Base-by-base conservation (phyloP, 78 protist species). In the Pigoraptor vietnamica region DNA sequence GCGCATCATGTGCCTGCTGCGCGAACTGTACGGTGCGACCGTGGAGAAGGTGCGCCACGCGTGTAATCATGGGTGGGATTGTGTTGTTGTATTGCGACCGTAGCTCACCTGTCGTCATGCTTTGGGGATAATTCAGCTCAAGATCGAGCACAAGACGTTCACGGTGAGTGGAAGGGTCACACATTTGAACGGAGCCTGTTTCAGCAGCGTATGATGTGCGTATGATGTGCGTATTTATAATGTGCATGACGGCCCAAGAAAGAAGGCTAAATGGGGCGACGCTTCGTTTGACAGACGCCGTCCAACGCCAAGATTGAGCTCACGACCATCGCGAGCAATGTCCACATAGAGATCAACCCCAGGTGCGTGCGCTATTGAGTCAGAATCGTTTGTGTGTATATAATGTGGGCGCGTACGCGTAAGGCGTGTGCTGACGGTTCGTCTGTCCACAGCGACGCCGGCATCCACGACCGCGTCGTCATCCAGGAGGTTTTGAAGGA, bases 261-360 rank as follows among this genome's bases (percentile, higher is more conserved):
- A n/a, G n/a, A n/a, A n/a, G n/a, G n/a, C n/a, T n/a, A n/a, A n/a
- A n/a, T n/a, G n/a, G n/a, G n/a, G n/a, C n/a, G n/a, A n/a, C n/a
- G n/a, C n/a, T n/a, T n/a, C n/a, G n/a, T n/a, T n/a, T n/a, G n/a
- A 23, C 48, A 86, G 89, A 21, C 25, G 37, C 37, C 25, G 10
- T 87, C 36, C 86, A 24, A 32, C 37, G 39, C 92, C 79, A 89
- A n/a, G 10, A 84, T 98, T 24, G 98, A 98, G 38, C 37, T 98
- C 37, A 91, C 98, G 1, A 88, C 95, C 0, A 55, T 98, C 25
- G 35, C 95, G 34, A 90, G 95, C 56, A 56, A 81, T 6, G 93
- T 93, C 89, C 99, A 99, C 93, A 96, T 98, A 38, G 99, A 98
- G 83, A 23, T 99, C 93, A 98, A 93, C 86, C 99, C 99, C 39